A percentile compares a stretch with the other conserved stretches of the same genome.
phyloP scores from a whole-genome alignment of 148 eudicot genomes.

The Cornus florida region DNA sequence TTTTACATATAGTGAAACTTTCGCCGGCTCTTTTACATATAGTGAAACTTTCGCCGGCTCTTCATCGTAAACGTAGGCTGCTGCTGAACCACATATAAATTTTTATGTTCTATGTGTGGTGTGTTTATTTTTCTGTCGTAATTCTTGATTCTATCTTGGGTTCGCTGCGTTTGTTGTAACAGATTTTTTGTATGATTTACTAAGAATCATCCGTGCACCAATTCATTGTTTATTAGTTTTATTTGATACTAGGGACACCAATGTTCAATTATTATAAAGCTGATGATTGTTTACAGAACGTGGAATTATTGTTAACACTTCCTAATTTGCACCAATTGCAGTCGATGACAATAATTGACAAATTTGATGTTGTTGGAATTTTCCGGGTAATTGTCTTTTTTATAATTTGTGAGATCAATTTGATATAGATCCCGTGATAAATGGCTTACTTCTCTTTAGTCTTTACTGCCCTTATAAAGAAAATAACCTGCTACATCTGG shows the following conservation, averaged over 20 bases:
- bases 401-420: background rate
- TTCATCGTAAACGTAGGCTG: too few relatives aligned
- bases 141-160: too few relatives aligned
- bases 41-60: too few relatives aligned
- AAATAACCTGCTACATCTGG: background rate
- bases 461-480: background rate
- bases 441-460: background rate
- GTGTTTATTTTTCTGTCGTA: too few relatives aligned
- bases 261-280: background rate
- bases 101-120: too few relatives aligned
- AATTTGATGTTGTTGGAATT: constrained; percentile 94
- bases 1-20: too few relatives aligned
- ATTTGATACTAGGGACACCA: background rate
- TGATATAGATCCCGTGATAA: background rate
- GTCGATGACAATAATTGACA: constrained; percentile 68
- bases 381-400: constrained; percentile 58
- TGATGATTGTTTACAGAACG: constrained; percentile 45
- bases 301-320: constrained; percentile 60
- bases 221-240: background rate
- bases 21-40: too few relatives aligned
- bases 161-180: too few relatives aligned
- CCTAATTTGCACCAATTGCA: constrained; percentile 66
- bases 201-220: too few relatives aligned
- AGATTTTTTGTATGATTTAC: too few relatives aligned
- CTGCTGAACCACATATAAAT: too few relatives aligned